Conservation (phyloP, 2,329 filamentous ascomycete genomes). For the Colletotrichum paranaense region DNA sequence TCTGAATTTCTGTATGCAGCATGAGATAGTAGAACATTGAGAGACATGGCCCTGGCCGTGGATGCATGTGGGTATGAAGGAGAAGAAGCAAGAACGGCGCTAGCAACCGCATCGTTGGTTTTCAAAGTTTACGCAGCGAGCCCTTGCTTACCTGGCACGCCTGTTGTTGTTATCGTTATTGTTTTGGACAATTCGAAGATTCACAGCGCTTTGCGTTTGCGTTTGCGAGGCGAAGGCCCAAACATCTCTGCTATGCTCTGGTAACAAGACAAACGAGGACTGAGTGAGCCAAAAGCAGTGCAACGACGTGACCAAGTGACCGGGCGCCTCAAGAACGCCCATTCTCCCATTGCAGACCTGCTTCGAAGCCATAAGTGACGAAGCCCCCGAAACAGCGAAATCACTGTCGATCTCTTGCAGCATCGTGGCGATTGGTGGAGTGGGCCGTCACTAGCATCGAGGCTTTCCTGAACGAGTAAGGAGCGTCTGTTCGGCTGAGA, state of each 20-base stretch:
- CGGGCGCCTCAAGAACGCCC: not conserved
- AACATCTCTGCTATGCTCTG: not conserved
- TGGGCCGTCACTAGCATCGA: slow-evolving; percentile 26
- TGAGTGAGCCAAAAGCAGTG: not conserved
- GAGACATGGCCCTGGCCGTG: slow-evolving; percentile 28
- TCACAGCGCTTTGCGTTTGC: not conserved
- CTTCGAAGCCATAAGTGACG: not conserved
- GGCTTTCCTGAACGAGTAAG: slow-evolving; percentile 21
- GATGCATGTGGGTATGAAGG: not conserved
- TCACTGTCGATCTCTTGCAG: slow-evolving; percentile 20
- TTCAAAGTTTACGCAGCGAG: not conserved
- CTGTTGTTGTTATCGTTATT: not conserved
- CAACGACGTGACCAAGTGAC: not conserved
- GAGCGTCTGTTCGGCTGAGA: slow-evolving; percentile 7
- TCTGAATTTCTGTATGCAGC: not conserved
- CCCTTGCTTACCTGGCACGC: not conserved
- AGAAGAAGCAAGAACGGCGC: not conserved
- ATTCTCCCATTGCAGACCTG: not conserved
- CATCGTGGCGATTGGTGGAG: slow-evolving; percentile 11
- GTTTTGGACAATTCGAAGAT: not conserved
- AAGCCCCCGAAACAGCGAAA: slow-evolving; percentile 4
- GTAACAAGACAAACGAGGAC: not conserved
- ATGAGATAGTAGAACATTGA: not conserved
- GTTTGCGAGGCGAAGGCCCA: not conserved
- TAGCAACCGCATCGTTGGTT: slow-evolving; percentile 8